Evolutionary conservation across 805 yeast genomes (phyloP).

Genomic region (Candida krabiensis): DNA sequence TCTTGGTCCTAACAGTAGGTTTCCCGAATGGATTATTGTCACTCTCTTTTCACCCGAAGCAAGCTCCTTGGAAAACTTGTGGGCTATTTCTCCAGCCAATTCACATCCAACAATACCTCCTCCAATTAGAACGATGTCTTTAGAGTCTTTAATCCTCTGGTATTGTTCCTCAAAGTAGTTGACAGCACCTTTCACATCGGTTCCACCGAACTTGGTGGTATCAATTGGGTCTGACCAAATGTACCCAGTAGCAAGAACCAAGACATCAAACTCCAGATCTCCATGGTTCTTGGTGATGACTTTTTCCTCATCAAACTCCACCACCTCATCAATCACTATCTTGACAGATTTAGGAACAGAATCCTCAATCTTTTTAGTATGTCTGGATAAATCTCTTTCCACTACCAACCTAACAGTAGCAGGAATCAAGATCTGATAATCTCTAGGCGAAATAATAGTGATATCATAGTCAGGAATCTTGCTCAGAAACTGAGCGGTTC

Average conservation of each 20-base stretch:
- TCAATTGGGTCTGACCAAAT: constrained; percentile 29
- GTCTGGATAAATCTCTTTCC: constrained; percentile 6
- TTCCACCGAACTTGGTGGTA: not conserved
- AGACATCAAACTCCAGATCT: constrained; percentile 20
- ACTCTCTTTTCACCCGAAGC: constrained; percentile 20
- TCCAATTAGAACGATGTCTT: constrained; percentile 31
- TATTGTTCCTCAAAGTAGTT: constrained; percentile 14
- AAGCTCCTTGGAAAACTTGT: constrained; percentile 18
- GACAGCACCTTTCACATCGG: constrained; percentile 10
- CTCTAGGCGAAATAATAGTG: constrained; percentile 16
- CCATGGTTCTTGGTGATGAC: constrained; percentile 16
- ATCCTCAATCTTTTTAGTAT: constrained; percentile 16
- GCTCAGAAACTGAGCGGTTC: constrained; percentile 7
- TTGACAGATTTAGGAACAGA: constrained; percentile 21
- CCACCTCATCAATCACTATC: constrained; percentile 22
- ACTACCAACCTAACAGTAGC: constrained; percentile 15
- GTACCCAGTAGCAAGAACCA: constrained; percentile 34
- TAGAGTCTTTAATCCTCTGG: constrained; percentile 20
- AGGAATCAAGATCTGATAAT: constrained; percentile 12
- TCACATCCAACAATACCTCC: constrained; percentile 35
- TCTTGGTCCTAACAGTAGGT: constrained; percentile 9
- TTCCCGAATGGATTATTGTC: constrained; percentile 24
- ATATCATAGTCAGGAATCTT: constrained; percentile 7
- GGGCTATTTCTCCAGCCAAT: constrained; percentile 33
- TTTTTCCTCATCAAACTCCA: constrained; percentile 15